Evolutionary conservation across 2,329 filamentous ascomycete species (phyloP), one percentile per base, ranked within the genome.

Genomic region (Claviceps spartinae): DNA sequence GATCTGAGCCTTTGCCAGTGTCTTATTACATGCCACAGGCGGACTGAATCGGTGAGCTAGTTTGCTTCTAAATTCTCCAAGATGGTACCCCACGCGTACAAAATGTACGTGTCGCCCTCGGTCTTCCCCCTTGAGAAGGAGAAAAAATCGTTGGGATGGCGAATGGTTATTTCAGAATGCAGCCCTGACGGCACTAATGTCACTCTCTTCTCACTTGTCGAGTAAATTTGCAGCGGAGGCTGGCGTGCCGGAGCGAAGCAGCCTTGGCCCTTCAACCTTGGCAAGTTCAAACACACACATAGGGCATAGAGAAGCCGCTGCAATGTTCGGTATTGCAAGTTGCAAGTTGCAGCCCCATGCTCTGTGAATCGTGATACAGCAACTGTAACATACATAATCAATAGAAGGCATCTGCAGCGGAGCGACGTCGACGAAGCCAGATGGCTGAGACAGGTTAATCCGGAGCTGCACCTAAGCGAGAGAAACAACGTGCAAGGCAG

Each of bases 11-110:
- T 30, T 22, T 51, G 49, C 18, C 48, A 49, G 49, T 51, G 52
- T 53, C 52, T 53, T 24, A 41, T 53, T 24, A 41, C 48, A 51
- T 53, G 52, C 38, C 48, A 53, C 40, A 53, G 48, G 24, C 43
- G 11, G 24, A 8, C 43, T 24, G 30, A 30, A 14, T 30, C 43
- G 43, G 43, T 30, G 43, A 30, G 43, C 24, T 30, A 30, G 43
- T 24, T 7, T 8, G 22, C 22, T 45, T 24, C n/a, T 30, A 14
- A 26, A 13, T 24, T 44, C 30, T 34, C 30, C 30, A 22, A 44
- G 18, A 26, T 44, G 30, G 30, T 34, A 34, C 30, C 30, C 30
- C 30, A 34, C 42, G 42, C 42, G 22, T 14, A 11, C 11, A 14
- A 13, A 26, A 20, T 44, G 22, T 24, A 44, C 20, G 16, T 26